Percentiles rank a stretch among this genome's conserved stretches.
These are phyloP conservation scores for Blepharisma undulans DNA, from an alignment of 169 alveolate genomes.

Conservation along the genomic window DNA sequence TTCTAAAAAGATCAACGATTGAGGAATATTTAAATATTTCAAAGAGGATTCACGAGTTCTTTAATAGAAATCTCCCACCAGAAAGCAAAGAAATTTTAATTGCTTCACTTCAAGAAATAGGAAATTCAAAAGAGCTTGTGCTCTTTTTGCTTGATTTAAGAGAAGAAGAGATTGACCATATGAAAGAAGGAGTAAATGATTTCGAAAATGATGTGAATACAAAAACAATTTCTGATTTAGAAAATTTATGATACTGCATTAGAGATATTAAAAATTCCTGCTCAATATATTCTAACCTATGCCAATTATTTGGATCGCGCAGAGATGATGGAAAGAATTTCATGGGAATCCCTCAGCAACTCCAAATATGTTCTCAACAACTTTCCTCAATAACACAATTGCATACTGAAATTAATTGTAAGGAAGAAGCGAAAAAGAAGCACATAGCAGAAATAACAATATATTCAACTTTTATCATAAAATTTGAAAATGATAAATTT, in stretches of 20 bases:
- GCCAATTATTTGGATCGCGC: background rate
- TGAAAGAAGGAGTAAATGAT: background rate
- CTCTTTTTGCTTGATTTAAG: background rate
- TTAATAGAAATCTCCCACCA: background rate
- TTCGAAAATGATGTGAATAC: background rate
- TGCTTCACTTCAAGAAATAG: background rate
- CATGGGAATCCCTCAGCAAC: background rate
- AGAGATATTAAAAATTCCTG: background rate
- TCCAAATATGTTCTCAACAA: background rate
- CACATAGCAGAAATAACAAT: background rate
- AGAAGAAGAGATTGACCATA: background rate
- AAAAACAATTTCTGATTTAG: background rate
- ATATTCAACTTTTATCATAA: background rate
- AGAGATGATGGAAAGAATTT: background rate
- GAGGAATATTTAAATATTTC: background rate
- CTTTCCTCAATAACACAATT: background rate
- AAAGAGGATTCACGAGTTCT: no score
- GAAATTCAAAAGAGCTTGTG: background rate
- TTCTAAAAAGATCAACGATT: background rate
- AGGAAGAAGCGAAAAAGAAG: conserved; percentile 12
- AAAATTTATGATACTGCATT: background rate
- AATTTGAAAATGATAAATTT: background rate
- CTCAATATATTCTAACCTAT: background rate
- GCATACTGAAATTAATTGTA: background rate
- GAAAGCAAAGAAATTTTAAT: no score